Base-by-base conservation (phyloP, 139 green algal species). In the Tetraselmis chui region DNA sequence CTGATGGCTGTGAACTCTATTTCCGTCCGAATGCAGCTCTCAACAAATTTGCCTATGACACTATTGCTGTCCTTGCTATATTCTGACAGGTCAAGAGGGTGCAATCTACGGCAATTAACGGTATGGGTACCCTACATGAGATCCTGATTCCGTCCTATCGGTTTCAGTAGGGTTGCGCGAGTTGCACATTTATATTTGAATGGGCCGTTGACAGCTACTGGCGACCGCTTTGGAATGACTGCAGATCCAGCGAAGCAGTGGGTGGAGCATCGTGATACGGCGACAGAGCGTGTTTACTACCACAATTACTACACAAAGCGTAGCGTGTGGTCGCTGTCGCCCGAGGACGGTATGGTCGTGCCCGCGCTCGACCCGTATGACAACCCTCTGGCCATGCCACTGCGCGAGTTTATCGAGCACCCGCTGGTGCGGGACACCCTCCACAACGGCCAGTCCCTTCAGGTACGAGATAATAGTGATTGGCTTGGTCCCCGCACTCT, bases 291-390 rank as follows among this genome's bases (percentile, higher is more conserved):
- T 5, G 11, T 67, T 11, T 80, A 80, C 77, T 80, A 80, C 77
- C 31, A 80, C n/a, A 80, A 32, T 28, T 23, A 28, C 77, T 31
- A 26, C 2, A 67, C 5, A 80, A 80, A 31, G 2, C 28, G 2
- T 59, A 31, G 29, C 23, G 24, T 32, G 77, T 28, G 77, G 77
- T 58, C 77, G 29, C 77, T 32, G 22, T 18, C 32, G 23, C 77
- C 29, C 22, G 77, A 58, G 23, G 29, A 28, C 28, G 32, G 28
- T 27, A 27, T 27, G 45, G 45, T 67, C 18, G 59, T 84, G 76
- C 92, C 91, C 0, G 74, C 84, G 28, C 79, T 95, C 29, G 82
- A 98, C 80, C 84, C 93, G 1, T 98, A 97, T 86, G 80, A 96
- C 84, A 98, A 97, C 85, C 75, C 75, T 0, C 45, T 96, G 22